A percentile compares a stretch with the other conserved stretches of the same genome.
phyloP scores from a whole-genome alignment of 2,329 filamentous ascomycete genomes.

The Zopfia rhizophila region DNA sequence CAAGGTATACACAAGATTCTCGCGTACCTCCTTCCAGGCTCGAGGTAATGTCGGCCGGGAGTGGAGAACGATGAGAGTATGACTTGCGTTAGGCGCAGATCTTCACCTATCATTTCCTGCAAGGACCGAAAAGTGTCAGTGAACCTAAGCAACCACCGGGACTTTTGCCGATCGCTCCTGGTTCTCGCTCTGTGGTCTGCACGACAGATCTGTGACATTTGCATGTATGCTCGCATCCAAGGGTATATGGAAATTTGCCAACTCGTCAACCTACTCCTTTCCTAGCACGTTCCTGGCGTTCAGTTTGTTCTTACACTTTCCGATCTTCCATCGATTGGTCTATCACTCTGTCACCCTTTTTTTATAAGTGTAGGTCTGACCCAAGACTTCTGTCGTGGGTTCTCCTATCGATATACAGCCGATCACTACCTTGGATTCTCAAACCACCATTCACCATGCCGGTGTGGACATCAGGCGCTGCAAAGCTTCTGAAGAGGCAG shows the following conservation, averaged over 20 bases:
- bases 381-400: slow-evolving; percentile 3
- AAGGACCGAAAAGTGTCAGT: too few species aligned
- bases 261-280: slow-evolving; percentile 1
- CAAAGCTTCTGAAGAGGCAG: slow-evolving; percentile 25
- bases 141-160: slow-evolving; percentile 20
- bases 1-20: too few species aligned
- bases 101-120: too few species aligned
- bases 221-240: slow-evolving; percentile 17
- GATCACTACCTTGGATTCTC: slow-evolving; percentile 8
- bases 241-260: slow-evolving; percentile 21
- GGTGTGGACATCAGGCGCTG: slow-evolving; percentile 14
- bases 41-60: too few species aligned
- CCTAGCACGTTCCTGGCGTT: slow-evolving; percentile 1
- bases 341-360: slow-evolving; percentile 1
- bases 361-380: slow-evolving; percentile 16
- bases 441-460: slow-evolving; percentile 19
- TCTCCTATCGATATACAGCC: slow-evolving; percentile 9
- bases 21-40: too few species aligned
- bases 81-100: too few species aligned
- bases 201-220: slow-evolving; percentile 23
- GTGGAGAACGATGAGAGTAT: too few species aligned
- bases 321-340: slow-evolving; percentile 13
- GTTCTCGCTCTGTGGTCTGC: slow-evolving; percentile 13
- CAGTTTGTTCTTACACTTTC: slow-evolving; percentile 15
- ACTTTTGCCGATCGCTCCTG: slow-evolving; percentile 16